phyloP scores from a whole-genome alignment of 1,284 basidiomycete species.

The Tilletia caries region DNA sequence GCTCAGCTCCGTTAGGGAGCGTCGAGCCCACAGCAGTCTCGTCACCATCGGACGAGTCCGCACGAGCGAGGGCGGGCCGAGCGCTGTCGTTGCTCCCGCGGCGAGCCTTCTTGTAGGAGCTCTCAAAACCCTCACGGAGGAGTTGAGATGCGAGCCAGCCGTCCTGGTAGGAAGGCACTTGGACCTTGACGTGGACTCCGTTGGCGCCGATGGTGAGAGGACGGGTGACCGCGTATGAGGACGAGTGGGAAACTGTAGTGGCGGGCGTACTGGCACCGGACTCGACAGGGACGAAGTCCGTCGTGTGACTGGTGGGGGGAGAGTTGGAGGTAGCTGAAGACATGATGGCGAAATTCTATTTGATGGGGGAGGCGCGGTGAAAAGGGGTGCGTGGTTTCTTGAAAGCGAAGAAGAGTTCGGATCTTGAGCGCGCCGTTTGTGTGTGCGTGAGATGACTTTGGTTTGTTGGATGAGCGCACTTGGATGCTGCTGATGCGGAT shows the following conservation, averaged over 20 bases:
- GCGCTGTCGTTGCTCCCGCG: neutral
- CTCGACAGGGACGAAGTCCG: neutral
- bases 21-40: neutral
- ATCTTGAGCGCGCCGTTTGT: no score
- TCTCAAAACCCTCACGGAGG: neutral
- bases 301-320: neutral
- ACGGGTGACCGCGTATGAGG: neutral
- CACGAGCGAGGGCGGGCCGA: neutral
- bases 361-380: no score
- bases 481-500: no score
- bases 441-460: no score
- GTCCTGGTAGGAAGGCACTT: constrained; percentile 7
- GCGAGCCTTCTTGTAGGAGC: neutral
- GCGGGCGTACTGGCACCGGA: neutral
- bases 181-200: constrained; percentile 7
- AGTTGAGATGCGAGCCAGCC: constrained; percentile 10
- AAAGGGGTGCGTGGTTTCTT: no score
- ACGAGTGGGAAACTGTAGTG: neutral
- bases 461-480: no score
- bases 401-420: no score
- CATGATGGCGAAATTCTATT: neutral
- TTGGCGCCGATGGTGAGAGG: constrained; percentile 11
- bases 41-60: neutral
- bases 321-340: neutral
- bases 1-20: neutral